A percentile compares a stretch with the other conserved stretches of the same genome.
These are phyloP conservation scores for Saccharomyces jurei DNA, from an alignment of 805 yeast genomes.

Conservation along the genomic window DNA sequence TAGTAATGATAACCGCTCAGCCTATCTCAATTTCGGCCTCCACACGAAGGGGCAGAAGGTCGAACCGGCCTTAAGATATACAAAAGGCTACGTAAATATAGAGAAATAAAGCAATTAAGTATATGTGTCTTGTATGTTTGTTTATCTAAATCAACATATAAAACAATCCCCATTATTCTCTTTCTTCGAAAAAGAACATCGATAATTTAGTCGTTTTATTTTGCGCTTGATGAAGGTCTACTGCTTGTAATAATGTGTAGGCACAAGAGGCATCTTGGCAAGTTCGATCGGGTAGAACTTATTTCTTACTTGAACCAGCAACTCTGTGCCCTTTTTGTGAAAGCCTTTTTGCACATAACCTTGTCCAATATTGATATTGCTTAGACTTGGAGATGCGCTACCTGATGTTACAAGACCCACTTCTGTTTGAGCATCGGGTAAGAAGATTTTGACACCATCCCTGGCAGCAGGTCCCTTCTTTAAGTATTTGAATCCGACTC, in stretches of 20 bases:
- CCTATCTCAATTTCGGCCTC: not conserved
- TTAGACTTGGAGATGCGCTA: constrained; percentile 58
- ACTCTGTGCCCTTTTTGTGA: constrained; percentile 65
- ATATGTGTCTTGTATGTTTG: not conserved
- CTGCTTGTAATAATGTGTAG: constrained; percentile 57
- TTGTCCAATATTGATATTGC: constrained; percentile 78
- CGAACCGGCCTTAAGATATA: not conserved
- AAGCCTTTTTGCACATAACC: constrained; percentile 69
- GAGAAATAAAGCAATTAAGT: not conserved
- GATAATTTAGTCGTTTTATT: not conserved
- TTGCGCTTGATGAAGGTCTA: not conserved
- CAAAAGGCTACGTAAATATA: not conserved
- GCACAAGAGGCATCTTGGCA: constrained; percentile 79
- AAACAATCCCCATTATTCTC: not conserved
- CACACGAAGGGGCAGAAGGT: not conserved
- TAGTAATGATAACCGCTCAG: not conserved
- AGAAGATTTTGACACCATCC: constrained; percentile 58
- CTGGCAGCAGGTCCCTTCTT: constrained; percentile 91
- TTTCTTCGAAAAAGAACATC: not conserved
- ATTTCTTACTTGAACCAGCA: constrained; percentile 74
- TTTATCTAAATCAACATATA: not conserved
- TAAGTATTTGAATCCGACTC: constrained; percentile 61
- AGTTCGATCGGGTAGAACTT: constrained; percentile 68
- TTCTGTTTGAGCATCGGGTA: constrained; percentile 47
- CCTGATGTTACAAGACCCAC: constrained; percentile 52